phyloP scores from a whole-genome alignment of 768 basidiomycete genomes.

The Imleria badia region DNA sequence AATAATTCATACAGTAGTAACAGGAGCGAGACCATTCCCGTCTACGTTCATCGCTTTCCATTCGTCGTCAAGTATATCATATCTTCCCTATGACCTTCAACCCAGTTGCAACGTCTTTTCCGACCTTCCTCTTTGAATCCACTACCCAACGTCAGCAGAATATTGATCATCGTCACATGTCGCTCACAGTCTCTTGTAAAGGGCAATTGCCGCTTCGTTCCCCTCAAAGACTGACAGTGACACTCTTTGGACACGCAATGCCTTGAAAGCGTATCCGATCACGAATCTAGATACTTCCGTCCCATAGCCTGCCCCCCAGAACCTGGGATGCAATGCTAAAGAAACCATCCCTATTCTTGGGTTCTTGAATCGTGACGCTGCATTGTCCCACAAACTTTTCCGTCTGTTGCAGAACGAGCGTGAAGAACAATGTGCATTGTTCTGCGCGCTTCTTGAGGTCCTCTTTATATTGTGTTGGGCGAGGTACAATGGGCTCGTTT shows the following conservation, averaged over 20 bases:
- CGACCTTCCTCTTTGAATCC: constrained; percentile 35
- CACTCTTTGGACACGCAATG: constrained; percentile 28
- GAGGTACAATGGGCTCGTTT: constrained; percentile 22
- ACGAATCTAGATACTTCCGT: constrained; percentile 16
- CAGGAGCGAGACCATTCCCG: too few species aligned
- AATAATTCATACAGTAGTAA: background rate
- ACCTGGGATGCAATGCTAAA: constrained; percentile 28
- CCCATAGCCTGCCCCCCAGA: constrained; percentile 29
- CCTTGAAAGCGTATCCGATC: constrained; percentile 23
- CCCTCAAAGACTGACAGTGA: constrained; percentile 17
- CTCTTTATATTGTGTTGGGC: constrained; percentile 13
- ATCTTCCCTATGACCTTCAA: constrained; percentile 33
- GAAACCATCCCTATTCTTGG: constrained; percentile 28
- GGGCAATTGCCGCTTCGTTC: constrained; percentile 16
- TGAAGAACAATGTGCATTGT: constrained; percentile 16
- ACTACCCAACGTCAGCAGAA: constrained; percentile 10
- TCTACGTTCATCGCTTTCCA: constrained; percentile 18
- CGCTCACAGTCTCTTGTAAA: constrained; percentile 32
- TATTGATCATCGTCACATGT: background rate
- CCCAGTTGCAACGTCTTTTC: constrained; percentile 31
- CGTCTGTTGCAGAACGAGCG: constrained; percentile 22
- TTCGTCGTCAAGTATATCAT: constrained; percentile 30
- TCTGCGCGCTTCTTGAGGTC: constrained; percentile 12
- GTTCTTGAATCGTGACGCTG: constrained; percentile 12
- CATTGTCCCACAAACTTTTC: constrained; percentile 21